Percentiles rank a stretch among this genome's conserved stretches.
Conservation (phyloP, 768 basidiomycete genomes). For the Mycena pura region DNA sequence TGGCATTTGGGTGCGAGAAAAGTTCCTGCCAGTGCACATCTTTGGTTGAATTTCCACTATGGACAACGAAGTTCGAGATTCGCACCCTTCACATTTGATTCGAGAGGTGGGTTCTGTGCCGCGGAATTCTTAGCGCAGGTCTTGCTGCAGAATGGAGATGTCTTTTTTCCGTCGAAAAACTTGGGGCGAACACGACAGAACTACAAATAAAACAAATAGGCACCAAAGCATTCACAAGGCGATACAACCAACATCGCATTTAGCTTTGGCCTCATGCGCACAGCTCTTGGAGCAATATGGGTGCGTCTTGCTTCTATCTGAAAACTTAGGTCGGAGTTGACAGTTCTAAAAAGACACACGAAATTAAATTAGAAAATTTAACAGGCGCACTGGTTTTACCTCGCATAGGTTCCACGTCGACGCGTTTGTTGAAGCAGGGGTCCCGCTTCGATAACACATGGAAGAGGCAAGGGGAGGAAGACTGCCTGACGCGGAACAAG, state of each 20-base stretch:
- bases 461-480: too few species aligned
- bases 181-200: conserved; percentile 67
- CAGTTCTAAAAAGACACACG: conserved; percentile 53
- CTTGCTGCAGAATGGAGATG: conserved; percentile 69
- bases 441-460: too few species aligned
- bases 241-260: conserved; percentile 54
- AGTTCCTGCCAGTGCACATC: conserved; percentile 40
- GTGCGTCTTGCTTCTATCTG: conserved; percentile 61
- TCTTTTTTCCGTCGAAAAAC: conserved; percentile 60
- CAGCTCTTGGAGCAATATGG: conserved; percentile 67
- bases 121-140: conserved; percentile 61
- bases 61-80: background rate
- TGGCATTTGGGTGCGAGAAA: conserved; percentile 62
- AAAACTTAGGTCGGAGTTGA: conserved; percentile 59
- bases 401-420: conserved; percentile 59
- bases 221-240: background rate
- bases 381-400: conserved; percentile 39
- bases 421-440: conserved; percentile 36
- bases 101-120: conserved; percentile 23
- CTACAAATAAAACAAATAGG: conserved; percentile 39
- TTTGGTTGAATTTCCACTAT: too few species aligned
- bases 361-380: background rate
- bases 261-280: conserved; percentile 52
- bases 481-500: conserved; percentile 40
- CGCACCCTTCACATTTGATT: conserved; percentile 30